A percentile compares a stretch with the other conserved stretches of the same genome.
Conservation (phyloP, 148 eudicot species). For the Nepenthes mirabilis region DNA sequence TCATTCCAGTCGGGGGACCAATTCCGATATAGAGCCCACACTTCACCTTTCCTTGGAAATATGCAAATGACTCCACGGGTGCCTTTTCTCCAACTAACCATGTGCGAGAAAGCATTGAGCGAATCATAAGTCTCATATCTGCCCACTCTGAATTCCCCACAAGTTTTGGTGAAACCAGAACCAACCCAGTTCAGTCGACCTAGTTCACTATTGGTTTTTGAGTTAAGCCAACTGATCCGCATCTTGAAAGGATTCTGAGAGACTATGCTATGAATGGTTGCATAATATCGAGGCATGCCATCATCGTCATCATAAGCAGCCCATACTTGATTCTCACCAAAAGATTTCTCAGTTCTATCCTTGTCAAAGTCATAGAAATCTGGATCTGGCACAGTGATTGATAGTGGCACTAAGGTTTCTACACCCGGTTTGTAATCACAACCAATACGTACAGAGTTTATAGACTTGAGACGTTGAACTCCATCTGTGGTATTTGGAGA, state of each 20-base stretch:
- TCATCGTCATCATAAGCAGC: constrained; percentile 62
- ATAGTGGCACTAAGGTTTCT: constrained; percentile 16
- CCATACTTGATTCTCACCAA: constrained; percentile 64
- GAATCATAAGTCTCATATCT: constrained; percentile 25
- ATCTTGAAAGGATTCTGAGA: constrained; percentile 47
- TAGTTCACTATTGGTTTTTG: constrained; percentile 26
- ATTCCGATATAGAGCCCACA: constrained; percentile 62
- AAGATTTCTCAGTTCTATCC: constrained; percentile 39
- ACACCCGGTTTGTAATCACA: constrained; percentile 5
- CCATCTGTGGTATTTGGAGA: constrained; percentile 5
- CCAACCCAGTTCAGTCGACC: constrained; percentile 27
- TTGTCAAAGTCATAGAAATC: constrained; percentile 59
- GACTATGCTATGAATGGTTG: constrained; percentile 33
- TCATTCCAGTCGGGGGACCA: constrained; percentile 75
- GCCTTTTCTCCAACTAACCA: constrained; percentile 46
- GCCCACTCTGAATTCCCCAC: constrained; percentile 52
- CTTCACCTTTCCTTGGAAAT: constrained; percentile 58
- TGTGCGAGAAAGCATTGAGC: constrained; percentile 53
- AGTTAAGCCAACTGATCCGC: constrained; percentile 53
- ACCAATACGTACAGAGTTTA: not conserved
- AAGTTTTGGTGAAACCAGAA: constrained; percentile 38
- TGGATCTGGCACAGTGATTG: constrained; percentile 43
- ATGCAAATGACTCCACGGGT: constrained; percentile 27
- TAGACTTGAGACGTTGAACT: not conserved
- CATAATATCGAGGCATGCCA: constrained; percentile 73